Base-by-base conservation (phyloP, 352 stramenopile species). In the Aphanomyces astaci region DNA sequence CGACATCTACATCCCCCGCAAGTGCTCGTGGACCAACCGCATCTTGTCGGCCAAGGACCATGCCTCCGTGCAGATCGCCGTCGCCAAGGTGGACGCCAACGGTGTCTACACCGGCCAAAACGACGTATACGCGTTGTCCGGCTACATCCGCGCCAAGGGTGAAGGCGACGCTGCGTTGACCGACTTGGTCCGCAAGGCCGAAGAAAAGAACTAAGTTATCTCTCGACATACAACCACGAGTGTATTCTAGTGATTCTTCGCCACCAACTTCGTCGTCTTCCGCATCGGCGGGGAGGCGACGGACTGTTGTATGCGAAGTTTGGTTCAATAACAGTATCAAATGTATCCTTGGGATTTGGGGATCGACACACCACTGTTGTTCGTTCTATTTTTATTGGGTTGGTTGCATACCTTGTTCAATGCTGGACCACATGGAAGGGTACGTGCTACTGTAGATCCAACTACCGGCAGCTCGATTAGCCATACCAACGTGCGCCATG, bases 1-100 rank as follows among this genome's bases (percentile, higher is more conserved):
- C 64, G 96, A 99, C 75, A 96, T 99, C 74, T 99, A 99, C 84
- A 97, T 99, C 82, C 96, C 96, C 71, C 89, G 96, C 82, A 99
- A 99, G 81, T 99, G 96, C 92, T 98, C 96, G 74, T 99, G 94
- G 92, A 99, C 96, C 72, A 98, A 98, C 88, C 90, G 96, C 82
- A 95, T 99, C 73, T 91, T 99, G 53, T 83, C 91, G 76, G 95
- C 96, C 72, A 98, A 99, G 89, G 96, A 99, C 82, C 93, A 98
- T 81, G 87, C 93, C 60, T 96, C 95, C 64, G 92, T 98, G 75
- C 96, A 99, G 79, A 98, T 99, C 79, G 98, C 98, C 85, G 93
- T 99, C 71, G 96, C 78, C 72, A 96, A 98, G 80, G 92, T 99
- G 60, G 97, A 99, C 81, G 93, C 95, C 69, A 88, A 96, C 78